Percentiles rank a stretch among this genome's conserved stretches.
phyloP scores from a whole-genome alignment of 306 rosid genomes.

The Rubus idaeus region DNA sequence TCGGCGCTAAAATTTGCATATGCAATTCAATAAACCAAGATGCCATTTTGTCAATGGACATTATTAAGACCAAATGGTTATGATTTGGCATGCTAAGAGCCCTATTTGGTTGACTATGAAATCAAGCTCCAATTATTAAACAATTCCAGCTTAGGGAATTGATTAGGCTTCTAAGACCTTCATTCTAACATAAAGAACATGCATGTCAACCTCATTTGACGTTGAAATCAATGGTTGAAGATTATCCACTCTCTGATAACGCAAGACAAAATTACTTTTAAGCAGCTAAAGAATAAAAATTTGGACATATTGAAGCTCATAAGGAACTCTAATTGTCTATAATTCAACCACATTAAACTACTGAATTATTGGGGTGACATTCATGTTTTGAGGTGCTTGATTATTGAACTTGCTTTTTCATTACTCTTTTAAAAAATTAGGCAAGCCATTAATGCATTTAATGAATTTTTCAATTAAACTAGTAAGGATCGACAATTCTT shows the following conservation, averaged over 20 bases:
- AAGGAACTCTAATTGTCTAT: background rate
- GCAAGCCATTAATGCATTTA: background rate
- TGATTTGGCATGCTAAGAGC: background rate
- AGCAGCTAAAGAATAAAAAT: background rate
- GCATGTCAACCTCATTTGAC: constrained; percentile 5
- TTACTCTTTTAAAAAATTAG: background rate
- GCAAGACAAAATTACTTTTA: background rate
- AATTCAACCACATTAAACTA: background rate
- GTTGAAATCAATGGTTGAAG: background rate
- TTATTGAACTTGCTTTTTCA: background rate
- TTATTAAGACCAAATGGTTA: background rate
- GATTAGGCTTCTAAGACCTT: background rate
- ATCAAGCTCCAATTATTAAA: background rate
- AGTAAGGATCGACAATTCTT: no score
- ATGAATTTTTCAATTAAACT: no score
- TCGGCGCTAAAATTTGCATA: background rate
- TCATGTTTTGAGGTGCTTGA: background rate
- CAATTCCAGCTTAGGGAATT: background rate
- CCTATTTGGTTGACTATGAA: background rate
- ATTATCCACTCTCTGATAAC: background rate
- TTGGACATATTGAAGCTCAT: background rate
- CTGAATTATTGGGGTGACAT: background rate
- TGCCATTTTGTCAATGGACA: background rate
- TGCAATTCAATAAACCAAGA: background rate
- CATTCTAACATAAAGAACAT: background rate